phyloP scores from a whole-genome alignment of 73 alveolate species.

The Tetrahymena elliotti region DNA sequence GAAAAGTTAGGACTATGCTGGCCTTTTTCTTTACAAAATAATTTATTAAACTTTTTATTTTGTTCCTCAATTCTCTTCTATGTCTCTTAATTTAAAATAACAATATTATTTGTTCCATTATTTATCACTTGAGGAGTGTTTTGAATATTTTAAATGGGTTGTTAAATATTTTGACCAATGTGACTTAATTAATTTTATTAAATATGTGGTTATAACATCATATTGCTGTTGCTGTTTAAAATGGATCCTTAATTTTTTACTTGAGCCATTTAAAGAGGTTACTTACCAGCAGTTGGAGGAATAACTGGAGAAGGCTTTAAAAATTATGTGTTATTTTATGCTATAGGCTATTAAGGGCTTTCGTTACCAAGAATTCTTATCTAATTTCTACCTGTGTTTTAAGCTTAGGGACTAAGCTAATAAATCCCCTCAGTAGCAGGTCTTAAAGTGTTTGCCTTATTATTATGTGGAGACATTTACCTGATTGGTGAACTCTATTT shows the following conservation, averaged over 20 bases:
- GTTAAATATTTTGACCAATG: not conserved
- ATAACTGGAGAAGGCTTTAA: not conserved
- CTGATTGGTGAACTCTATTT: not conserved
- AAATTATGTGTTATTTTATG: not conserved
- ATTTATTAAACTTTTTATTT: not conserved
- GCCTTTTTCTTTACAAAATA: not conserved
- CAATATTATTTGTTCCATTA: not conserved
- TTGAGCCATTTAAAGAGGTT: not conserved
- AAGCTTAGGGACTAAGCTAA: not conserved
- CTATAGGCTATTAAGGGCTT: not conserved
- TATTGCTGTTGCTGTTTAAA: not conserved
- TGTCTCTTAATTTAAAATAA: not conserved
- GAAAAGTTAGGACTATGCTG: not conserved
- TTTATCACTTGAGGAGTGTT: not conserved
- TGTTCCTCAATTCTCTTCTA: not conserved
- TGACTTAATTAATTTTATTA: not conserved
- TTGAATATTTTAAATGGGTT: not conserved
- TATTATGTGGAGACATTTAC: not conserved
- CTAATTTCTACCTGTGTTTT: not conserved
- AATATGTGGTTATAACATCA: not conserved
- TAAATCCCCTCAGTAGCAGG: not conserved
- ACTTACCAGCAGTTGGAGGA: not conserved
- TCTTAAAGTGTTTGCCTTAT: not conserved
- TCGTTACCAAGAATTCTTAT: not conserved
- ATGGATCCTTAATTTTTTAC: not conserved